Evolutionary conservation across 2,329 filamentous ascomycete species (phyloP).

Genomic region (Fusarium brachygibbosum): DNA sequence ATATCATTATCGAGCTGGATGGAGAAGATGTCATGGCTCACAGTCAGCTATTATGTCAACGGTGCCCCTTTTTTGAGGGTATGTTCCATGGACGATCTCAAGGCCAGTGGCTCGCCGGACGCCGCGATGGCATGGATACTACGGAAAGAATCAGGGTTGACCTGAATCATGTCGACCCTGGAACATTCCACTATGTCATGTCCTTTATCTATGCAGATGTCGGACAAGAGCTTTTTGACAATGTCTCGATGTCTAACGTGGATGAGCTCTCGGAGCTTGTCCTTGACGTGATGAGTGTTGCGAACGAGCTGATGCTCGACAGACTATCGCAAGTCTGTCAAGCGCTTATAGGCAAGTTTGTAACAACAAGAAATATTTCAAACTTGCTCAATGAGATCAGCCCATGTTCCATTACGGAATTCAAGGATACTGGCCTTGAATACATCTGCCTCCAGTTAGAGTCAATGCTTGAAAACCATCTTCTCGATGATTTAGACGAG

Average conservation of each 20-base stretch:
- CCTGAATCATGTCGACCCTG: constrained; percentile 80
- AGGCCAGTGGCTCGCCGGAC: constrained; percentile 84
- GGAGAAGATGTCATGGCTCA: constrained; percentile 81
- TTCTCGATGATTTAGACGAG: constrained; percentile 87
- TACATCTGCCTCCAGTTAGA: constrained; percentile 95
- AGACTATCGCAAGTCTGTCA: constrained; percentile 92
- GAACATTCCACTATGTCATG: constrained; percentile 83
- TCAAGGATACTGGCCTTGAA: constrained; percentile 89
- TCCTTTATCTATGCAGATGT: constrained; percentile 86
- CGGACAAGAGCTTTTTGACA: constrained; percentile 84
- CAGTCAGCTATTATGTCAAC: constrained; percentile 81
- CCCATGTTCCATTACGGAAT: constrained; percentile 83
- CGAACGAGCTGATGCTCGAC: constrained; percentile 96
- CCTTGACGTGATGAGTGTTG: constrained; percentile 88
- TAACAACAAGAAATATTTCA: constrained; percentile 88
- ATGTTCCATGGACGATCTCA: constrained; percentile 89
- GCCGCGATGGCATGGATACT: constrained; percentile 63
- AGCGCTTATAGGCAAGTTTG: constrained; percentile 82
- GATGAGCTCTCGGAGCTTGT: constrained; percentile 92
- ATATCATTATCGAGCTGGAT: constrained; percentile 83
- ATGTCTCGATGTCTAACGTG: constrained; percentile 76
- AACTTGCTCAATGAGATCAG: constrained; percentile 88
- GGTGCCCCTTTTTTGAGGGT: constrained; percentile 93
- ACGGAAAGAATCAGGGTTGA: constrained; percentile 75
- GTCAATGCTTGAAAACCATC: constrained; percentile 89